Conservation (phyloP, 768 basidiomycete genomes). For the Rhodotorula paludigena region DNA sequence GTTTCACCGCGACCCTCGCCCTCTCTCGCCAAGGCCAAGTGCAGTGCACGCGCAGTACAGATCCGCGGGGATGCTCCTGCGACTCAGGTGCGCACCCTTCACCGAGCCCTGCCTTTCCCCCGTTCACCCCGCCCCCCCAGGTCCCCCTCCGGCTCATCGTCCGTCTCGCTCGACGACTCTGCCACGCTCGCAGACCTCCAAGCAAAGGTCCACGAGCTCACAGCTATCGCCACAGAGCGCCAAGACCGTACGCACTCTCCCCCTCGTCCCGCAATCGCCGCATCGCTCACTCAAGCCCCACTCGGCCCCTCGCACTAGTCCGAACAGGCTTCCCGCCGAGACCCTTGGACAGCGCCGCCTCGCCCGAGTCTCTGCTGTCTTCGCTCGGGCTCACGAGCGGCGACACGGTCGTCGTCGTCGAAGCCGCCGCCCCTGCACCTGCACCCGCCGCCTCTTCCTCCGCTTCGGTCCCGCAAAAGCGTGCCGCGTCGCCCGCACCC, state of each 20-base stretch:
- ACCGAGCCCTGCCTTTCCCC: neutral
- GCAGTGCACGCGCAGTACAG: too few relatives aligned
- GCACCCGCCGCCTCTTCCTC: conserved; percentile 11
- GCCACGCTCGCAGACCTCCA: conserved; percentile 70
- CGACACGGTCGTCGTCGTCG: conserved; percentile 78
- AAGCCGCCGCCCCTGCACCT: conserved; percentile 22
- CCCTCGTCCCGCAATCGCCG: too few relatives aligned
- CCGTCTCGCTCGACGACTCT: conserved; percentile 58
- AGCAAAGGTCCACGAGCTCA: conserved; percentile 61
- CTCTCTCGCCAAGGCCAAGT: too few relatives aligned
- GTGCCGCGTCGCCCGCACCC: conserved; percentile 35
- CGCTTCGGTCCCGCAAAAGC: conserved; percentile 16
- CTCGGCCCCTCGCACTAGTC: conserved; percentile 4
- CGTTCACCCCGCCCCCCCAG: neutral
- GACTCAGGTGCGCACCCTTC: neutral
- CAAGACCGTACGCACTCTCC: conserved; percentile 64
- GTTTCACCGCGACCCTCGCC: too few relatives aligned
- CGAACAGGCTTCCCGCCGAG: conserved; percentile 6
- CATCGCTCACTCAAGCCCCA: neutral
- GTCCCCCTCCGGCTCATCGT: conserved; percentile 53
- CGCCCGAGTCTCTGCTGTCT: conserved; percentile 48
- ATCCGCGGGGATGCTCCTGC: neutral
- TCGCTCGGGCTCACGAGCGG: conserved; percentile 71
- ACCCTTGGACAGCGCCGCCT: conserved; percentile 4
- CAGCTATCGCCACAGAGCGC: conserved; percentile 67